phyloP scores from a whole-genome alignment of 352 stramenopile genomes.

The Globisporangium nunn region DNA sequence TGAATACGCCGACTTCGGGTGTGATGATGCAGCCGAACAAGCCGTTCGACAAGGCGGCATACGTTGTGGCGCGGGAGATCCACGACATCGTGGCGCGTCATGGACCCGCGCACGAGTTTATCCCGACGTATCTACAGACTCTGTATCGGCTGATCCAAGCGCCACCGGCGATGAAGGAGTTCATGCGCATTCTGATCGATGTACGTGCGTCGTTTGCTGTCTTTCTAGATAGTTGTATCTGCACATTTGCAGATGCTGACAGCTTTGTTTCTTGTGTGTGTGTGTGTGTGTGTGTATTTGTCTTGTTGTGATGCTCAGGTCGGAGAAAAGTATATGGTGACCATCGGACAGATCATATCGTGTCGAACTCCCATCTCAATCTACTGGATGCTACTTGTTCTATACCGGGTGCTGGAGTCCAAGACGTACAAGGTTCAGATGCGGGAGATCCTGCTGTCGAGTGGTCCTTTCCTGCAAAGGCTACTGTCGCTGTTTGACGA shows the following conservation, averaged over 20 bases:
- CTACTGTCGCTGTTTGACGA: constrained; percentile 68
- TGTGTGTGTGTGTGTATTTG: constrained; percentile 3
- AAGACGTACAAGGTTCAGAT: constrained; percentile 48
- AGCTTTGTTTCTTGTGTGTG: not conserved
- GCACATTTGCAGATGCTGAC: not conserved
- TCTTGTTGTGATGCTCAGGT: constrained; percentile 27
- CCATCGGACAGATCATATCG: constrained; percentile 55
- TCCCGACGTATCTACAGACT: constrained; percentile 68
- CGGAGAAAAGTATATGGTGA: constrained; percentile 63
- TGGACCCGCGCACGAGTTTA: constrained; percentile 52
- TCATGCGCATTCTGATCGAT: constrained; percentile 69
- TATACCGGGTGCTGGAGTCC: constrained; percentile 58
- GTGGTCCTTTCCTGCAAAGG: constrained; percentile 47
- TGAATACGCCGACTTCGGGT: constrained; percentile 66
- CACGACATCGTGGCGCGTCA: constrained; percentile 57
- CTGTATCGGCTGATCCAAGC: constrained; percentile 64
- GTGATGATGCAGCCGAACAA: constrained; percentile 71
- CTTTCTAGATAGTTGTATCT: not conserved
- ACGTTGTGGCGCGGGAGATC: constrained; percentile 59
- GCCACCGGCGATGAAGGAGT: constrained; percentile 61
- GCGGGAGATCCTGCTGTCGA: constrained; percentile 58
- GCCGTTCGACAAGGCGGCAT: constrained; percentile 67
- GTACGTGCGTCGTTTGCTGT: constrained; percentile 18
- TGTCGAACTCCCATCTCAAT: constrained; percentile 43
- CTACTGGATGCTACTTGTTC: constrained; percentile 74